phyloP scores from a whole-genome alignment of 1,139 yeast genomes.

The Kodamaea plutei region DNA sequence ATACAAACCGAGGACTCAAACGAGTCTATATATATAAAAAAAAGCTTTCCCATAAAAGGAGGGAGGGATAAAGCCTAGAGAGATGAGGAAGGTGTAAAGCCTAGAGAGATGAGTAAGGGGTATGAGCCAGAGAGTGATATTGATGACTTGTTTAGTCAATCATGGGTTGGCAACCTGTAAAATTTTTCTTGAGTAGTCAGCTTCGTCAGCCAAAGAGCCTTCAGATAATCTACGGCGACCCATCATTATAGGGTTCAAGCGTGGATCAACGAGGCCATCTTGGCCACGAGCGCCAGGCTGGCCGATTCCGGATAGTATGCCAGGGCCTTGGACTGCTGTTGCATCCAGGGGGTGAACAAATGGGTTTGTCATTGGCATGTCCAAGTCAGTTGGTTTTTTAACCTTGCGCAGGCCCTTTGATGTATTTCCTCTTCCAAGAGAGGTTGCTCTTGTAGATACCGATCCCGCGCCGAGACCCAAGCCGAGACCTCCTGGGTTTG shows the following conservation, averaged over 20 bases:
- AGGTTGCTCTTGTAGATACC: constrained; percentile 4
- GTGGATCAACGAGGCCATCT: constrained; percentile 39
- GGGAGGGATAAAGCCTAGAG: no score
- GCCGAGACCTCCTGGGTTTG: constrained; percentile 15
- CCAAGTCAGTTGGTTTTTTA: constrained; percentile 22
- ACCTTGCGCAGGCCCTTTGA: constrained; percentile 18
- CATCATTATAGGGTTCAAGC: constrained; percentile 64
- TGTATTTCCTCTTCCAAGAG: constrained; percentile 27
- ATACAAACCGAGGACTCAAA: no score
- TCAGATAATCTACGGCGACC: constrained; percentile 72
- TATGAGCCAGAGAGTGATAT: no score
- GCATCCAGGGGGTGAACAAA: constrained; percentile 59
- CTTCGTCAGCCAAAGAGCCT: constrained; percentile 74
- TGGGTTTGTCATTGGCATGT: constrained; percentile 48
- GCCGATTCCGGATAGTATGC: constrained; percentile 11
- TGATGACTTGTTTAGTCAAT: background rate
- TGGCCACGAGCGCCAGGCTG: constrained; percentile 5
- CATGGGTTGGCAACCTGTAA: constrained; percentile 69
- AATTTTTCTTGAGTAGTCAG: constrained; percentile 70
- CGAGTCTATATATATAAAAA: no score
- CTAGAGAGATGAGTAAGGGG: no score
- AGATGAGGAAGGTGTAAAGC: no score
- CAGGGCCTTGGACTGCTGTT: constrained; percentile 22
- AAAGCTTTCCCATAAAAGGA: no score
- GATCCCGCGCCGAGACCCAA: constrained; percentile 11